Evolutionary conservation across 2,329 filamentous ascomycete genomes (phyloP).

Genomic region (Ascochyta fabae): DNA sequence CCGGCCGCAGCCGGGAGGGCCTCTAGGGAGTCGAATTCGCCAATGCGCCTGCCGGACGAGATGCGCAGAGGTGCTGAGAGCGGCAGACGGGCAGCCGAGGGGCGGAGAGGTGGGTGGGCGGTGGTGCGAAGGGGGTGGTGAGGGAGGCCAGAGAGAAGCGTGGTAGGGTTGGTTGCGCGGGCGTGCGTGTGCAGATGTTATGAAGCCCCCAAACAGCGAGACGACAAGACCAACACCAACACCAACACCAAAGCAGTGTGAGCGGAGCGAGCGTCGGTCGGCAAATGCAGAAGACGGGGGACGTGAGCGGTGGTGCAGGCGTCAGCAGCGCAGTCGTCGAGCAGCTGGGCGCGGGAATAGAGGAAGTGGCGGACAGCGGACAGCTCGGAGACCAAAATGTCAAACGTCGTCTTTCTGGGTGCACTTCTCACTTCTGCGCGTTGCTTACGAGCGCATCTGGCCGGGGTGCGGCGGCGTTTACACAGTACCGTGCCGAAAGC

Average conservation of each 20-base stretch:
- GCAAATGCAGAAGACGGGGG: not conserved
- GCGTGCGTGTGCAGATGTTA: conserved; percentile 22
- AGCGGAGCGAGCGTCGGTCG: conserved; percentile 11
- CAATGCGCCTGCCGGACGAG: conserved; percentile 34
- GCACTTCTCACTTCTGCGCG: conserved; percentile 7
- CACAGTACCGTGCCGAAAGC: conserved; percentile 13
- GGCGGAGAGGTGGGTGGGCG: conserved; percentile 20
- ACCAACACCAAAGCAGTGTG: conserved; percentile 4
- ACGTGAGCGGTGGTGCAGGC: not conserved
- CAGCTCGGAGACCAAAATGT: conserved; percentile 11
- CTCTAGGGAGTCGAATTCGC: conserved; percentile 37
- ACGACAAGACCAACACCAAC: conserved; percentile 3
- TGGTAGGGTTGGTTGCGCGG: conserved; percentile 7
- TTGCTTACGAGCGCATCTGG: conserved; percentile 20
- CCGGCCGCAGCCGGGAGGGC: conserved; percentile 50
- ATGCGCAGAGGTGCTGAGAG: conserved; percentile 7
- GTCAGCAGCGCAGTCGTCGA: conserved; percentile 10
- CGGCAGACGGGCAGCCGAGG: conserved; percentile 19
- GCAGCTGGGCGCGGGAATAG: conserved; percentile 11
- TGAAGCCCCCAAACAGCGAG: conserved; percentile 16
- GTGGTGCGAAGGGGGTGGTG: conserved; percentile 20
- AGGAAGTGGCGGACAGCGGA: conserved; percentile 9
- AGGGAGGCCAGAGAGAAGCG: conserved; percentile 13
- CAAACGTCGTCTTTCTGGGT: conserved; percentile 7
- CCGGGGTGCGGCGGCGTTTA: conserved; percentile 17